These are phyloP conservation scores for Miamiensis avidus DNA, from an alignment of 169 alveolate species.

Conservation along the genomic window DNA sequence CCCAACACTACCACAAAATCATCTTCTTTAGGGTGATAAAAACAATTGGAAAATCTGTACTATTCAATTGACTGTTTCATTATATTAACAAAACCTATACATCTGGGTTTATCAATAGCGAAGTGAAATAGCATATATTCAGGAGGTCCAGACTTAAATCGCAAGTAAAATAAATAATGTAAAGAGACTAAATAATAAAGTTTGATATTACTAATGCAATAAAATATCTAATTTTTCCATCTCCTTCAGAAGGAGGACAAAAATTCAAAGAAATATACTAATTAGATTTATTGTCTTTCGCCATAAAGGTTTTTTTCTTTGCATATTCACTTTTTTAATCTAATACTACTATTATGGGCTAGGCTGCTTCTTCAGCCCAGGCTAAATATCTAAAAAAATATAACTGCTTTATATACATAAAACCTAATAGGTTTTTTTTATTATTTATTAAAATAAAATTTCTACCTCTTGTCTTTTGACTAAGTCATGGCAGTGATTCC, in stretches of 20 bases:
- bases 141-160: constrained; percentile 50
- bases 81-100: not conserved
- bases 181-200: too few species aligned
- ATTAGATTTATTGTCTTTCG: constrained; percentile 31
- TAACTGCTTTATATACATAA: not conserved
- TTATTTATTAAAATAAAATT: not conserved
- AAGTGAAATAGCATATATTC: constrained; percentile 34
- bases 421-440: not conserved
- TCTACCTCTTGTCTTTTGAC: constrained; percentile 13
- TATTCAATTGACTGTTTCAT: not conserved
- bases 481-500: constrained; percentile 22
- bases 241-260: constrained; percentile 50
- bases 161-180: too few species aligned
- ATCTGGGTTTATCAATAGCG: constrained; percentile 7
- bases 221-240: constrained; percentile 17
- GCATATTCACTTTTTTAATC: constrained; percentile 18
- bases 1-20: constrained; percentile 62
- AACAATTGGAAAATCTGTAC: constrained; percentile 16
- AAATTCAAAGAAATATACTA: constrained; percentile 49
- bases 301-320: constrained; percentile 25
- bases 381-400: not conserved
- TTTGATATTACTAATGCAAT: constrained; percentile 53
- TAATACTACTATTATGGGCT: constrained; percentile 6
- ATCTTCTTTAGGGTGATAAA: constrained; percentile 54
- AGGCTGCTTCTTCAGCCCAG: not conserved